Conservation (phyloP, 2,329 filamentous ascomycete species). For the Fusarium sp. region DNA sequence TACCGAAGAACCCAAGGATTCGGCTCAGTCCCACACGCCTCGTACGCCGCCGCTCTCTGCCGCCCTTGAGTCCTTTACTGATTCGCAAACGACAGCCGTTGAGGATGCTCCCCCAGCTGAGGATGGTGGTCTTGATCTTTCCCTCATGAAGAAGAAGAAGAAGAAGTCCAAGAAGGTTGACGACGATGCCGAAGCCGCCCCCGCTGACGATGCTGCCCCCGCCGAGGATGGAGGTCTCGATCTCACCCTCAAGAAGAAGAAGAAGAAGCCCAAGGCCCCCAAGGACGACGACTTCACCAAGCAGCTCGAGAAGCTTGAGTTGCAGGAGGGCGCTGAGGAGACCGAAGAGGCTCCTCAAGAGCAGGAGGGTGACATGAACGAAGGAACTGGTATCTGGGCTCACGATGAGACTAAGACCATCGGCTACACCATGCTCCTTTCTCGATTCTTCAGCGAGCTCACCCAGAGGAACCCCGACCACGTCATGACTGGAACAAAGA, state of each 20-base stretch:
- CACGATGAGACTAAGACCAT: constrained; percentile 83
- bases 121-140: constrained; percentile 66
- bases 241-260: constrained; percentile 84
- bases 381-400: constrained; percentile 89
- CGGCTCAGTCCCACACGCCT: constrained; percentile 81
- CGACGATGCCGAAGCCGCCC: constrained; percentile 58
- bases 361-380: constrained; percentile 80
- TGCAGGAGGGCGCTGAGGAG: constrained; percentile 71
- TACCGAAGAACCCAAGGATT: constrained; percentile 79
- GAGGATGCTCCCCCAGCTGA: constrained; percentile 59
- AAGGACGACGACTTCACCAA: constrained; percentile 72
- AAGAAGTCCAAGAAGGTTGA: constrained; percentile 59
- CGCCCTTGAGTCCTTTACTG: constrained; percentile 67
- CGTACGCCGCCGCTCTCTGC: constrained; percentile 71
- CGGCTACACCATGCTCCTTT: constrained; percentile 85
- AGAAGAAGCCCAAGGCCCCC: constrained; percentile 63
- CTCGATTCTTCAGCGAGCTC: constrained; percentile 93
- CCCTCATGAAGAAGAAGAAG: constrained; percentile 88
- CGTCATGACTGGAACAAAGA: constrained; percentile 86
- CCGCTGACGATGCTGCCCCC: constrained; percentile 49
- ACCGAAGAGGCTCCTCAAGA: constrained; percentile 61
- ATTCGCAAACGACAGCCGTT: constrained; percentile 56
- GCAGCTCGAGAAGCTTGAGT: constrained; percentile 71
- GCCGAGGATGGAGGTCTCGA: constrained; percentile 63
- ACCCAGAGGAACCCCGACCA: constrained; percentile 98